phyloP scores from a whole-genome alignment of 2,329 filamentous ascomycete species.

The Westerdykella aurantiaca region DNA sequence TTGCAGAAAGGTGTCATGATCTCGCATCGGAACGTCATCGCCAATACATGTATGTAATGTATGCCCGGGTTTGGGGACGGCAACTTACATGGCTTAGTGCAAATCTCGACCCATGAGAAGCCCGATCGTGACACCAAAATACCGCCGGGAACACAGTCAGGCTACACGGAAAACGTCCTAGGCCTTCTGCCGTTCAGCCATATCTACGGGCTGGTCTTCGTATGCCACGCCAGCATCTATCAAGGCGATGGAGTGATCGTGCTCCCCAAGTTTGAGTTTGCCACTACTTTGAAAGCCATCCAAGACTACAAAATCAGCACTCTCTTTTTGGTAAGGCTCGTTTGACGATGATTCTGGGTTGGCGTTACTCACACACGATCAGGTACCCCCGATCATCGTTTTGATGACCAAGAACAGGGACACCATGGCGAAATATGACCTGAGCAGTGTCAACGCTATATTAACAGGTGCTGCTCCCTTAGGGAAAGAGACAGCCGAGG shows the following conservation, averaged over 20 bases:
- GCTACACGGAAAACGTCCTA: constrained; percentile 51
- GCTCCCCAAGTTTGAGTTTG: constrained; percentile 69
- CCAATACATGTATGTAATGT: constrained; percentile 51
- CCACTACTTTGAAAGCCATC: constrained; percentile 57
- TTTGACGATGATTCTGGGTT: background rate
- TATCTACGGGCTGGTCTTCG: constrained; percentile 71
- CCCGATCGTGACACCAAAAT: constrained; percentile 38
- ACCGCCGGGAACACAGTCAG: constrained; percentile 37
- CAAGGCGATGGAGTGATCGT: constrained; percentile 69
- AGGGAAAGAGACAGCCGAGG: constrained; percentile 64
- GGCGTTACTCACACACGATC: background rate
- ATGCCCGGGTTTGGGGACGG: background rate
- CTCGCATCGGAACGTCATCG: constrained; percentile 71
- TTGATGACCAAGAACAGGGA: constrained; percentile 62
- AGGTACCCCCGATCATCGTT: constrained; percentile 79
- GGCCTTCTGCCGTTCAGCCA: constrained; percentile 76
- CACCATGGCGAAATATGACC: constrained; percentile 60
- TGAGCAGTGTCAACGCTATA: constrained; percentile 59
- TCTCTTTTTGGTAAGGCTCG: constrained; percentile 56
- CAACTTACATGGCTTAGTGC: constrained; percentile 39
- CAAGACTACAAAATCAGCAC: constrained; percentile 63
- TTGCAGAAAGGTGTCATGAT: constrained; percentile 76
- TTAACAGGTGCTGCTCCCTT: constrained; percentile 76
- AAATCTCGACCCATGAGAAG: constrained; percentile 52
- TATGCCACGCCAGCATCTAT: constrained; percentile 60